Evolutionary conservation across 208 protist genomes (phyloP), one percentile per base, ranked within the genome.

Genomic region (Wallacemonas sp.): DNA sequence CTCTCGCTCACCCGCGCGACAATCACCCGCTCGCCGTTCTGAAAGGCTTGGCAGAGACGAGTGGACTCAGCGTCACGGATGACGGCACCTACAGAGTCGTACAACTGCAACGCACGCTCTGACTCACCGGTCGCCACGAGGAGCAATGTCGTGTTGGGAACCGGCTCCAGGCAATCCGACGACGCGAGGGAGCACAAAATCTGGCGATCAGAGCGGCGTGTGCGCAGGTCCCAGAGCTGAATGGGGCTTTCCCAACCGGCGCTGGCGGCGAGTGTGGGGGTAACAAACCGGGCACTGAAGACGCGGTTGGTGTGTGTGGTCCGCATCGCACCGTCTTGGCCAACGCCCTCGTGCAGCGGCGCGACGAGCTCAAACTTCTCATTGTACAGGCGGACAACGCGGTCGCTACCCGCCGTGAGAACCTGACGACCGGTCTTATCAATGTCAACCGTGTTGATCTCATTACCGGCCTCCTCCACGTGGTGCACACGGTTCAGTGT

Each of bases 231-330:
- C 93, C 93, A 97, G 4, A 97, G 26, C 61, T 97, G 93, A 25
- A 95, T 54, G 1, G 93, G 89, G 48, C 77, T 93, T 26, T 92
- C 90, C 91, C 90, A 97, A 8, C 93, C 93, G 4, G 78, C 90
- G 52, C 77, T 92, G n/a, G 82, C 75, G 0, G 84, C 70, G 2
- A 81, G 14, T 1, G 79, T 77, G 2, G 76, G 67, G 2, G 75
- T 76, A 0, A 86, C 22, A 71, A 88, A 97, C 0, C 79, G 72
- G 12, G 75, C 70, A 10, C 90, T 93, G 39, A 96, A 96, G 29
- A 97, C 80, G 45, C 93, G 81, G 63, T 85, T 96, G 45, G 73
- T 81, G 68, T 97, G 90, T 32, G 85, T 81, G 0, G 82, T 22
- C 0, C 82, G 66, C 8, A 23, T 26, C 8, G 67, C 38, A 49